Conservation (phyloP, 164 flowering plant genomes). For the Houttuynia cordata region DNA sequence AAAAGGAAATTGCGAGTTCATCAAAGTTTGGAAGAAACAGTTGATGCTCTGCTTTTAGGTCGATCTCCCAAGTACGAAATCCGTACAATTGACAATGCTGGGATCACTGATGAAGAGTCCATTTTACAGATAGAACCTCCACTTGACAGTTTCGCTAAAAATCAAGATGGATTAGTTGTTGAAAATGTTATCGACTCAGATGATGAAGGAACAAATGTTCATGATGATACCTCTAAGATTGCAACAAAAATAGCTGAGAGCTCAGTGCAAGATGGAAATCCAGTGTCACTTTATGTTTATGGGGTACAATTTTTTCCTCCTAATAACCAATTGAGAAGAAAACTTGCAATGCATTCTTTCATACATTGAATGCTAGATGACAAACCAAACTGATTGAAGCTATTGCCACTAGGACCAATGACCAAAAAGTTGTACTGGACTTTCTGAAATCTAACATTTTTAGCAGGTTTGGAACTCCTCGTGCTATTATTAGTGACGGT, state of each 20-base stretch:
- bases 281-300: conserved; percentile 50
- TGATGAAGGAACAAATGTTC: conserved; percentile 10
- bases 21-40: conserved; percentile 74
- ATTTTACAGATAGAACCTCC: conserved; percentile 15
- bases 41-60: conserved; percentile 89
- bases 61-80: conserved; percentile 45
- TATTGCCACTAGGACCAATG: too few relatives aligned
- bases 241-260: conserved; percentile 14
- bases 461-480: too few relatives aligned
- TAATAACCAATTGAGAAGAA: background rate
- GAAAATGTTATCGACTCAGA: conserved; percentile 19
- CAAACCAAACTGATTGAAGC: background rate
- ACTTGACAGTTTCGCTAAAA: conserved; percentile 8
- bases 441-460: too few relatives aligned
- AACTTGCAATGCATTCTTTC: background rate
- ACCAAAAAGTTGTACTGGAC: too few relatives aligned
- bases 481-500: too few relatives aligned
- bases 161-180: conserved; percentile 13
- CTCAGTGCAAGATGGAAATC: conserved; percentile 15
- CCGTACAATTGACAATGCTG: conserved; percentile 39
- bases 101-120: conserved; percentile 7
- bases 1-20: conserved; percentile 74
- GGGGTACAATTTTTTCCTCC: conserved; percentile 49
- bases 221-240: conserved; percentile 15
- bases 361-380: background rate